These are phyloP conservation scores for Trichosporon faecale DNA, from an alignment of 1,284 basidiomycete species.

Conservation along the genomic window DNA sequence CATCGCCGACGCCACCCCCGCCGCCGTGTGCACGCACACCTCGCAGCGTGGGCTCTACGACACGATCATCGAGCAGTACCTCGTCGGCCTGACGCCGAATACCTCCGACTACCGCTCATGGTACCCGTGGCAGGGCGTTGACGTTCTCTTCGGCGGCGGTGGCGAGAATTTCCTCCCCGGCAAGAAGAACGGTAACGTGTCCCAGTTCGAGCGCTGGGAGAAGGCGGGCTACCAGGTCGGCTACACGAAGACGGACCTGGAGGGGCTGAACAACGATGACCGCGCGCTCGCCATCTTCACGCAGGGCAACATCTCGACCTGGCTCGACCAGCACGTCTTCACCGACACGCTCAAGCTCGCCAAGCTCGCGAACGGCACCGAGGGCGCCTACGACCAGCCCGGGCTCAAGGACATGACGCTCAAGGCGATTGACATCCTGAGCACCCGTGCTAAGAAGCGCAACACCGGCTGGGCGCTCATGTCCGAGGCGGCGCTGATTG, in stretches of 20 bases:
- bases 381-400: conserved; percentile 50
- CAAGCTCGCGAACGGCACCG: conserved; percentile 35
- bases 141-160: conserved; percentile 50
- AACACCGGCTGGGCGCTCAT: conserved; percentile 52
- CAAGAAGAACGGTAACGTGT: conserved; percentile 46
- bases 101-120: conserved; percentile 35
- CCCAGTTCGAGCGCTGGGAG: conserved; percentile 48
- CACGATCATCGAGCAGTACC: conserved; percentile 50
- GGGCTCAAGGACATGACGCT: conserved; percentile 55
- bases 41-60: conserved; percentile 44
- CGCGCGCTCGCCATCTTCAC: conserved; percentile 52
- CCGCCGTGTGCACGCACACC: conserved; percentile 49
- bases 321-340: conserved; percentile 53
- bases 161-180: conserved; percentile 49
- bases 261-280: conserved; percentile 44
- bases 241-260: conserved; percentile 48
- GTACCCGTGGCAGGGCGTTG: conserved; percentile 49
- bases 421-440: conserved; percentile 53
- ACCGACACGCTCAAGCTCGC: conserved; percentile 41
- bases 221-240: conserved; percentile 51
- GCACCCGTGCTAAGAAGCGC: conserved; percentile 43
- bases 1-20: conserved; percentile 54
- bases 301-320: conserved; percentile 50
- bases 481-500: conserved; percentile 53
- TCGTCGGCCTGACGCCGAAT: conserved; percentile 47